Evolutionary conservation across 1,284 basidiomycete genomes (phyloP).

Genomic region (Meira nashicola): DNA sequence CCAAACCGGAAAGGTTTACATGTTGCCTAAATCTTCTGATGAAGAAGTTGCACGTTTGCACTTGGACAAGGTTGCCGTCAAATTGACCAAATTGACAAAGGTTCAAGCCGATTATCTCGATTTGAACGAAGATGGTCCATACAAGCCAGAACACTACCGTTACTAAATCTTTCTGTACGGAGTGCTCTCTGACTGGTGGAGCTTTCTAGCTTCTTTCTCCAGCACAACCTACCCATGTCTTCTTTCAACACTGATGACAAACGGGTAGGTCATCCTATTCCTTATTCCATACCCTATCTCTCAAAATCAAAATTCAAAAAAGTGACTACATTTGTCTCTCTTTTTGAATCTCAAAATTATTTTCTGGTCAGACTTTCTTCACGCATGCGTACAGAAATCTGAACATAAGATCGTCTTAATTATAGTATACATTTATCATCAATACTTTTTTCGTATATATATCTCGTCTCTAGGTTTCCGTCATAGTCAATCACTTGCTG

Average conservation of each 20-base stretch:
- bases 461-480: background rate
- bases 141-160: conserved; percentile 61
- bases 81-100: conserved; percentile 75
- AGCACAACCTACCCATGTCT: background rate
- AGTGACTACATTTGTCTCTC: too few relatives aligned
- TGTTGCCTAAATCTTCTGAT: conserved; percentile 90
- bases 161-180: conserved; percentile 45
- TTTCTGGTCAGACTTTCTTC: background rate
- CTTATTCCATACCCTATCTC: too few relatives aligned
- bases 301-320: too few relatives aligned
- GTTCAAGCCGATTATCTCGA: conserved; percentile 88
- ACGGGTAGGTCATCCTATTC: too few relatives aligned
- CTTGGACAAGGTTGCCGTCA: conserved; percentile 83
- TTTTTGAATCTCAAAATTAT: background rate
- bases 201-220: background rate
- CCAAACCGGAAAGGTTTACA: conserved; percentile 61
- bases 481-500: conserved; percentile 1
- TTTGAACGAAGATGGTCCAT: conserved; percentile 71
- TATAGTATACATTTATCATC: background rate
- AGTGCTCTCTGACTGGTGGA: background rate
- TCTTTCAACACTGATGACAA: conserved; percentile 11
- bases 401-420: too few relatives aligned
- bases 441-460: too few relatives aligned
- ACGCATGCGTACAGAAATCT: too few relatives aligned
- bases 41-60: conserved; percentile 98